These are phyloP conservation scores for Ilyonectria sp. DNA, from an alignment of 2,329 filamentous ascomycete species.

Conservation along the genomic window DNA sequence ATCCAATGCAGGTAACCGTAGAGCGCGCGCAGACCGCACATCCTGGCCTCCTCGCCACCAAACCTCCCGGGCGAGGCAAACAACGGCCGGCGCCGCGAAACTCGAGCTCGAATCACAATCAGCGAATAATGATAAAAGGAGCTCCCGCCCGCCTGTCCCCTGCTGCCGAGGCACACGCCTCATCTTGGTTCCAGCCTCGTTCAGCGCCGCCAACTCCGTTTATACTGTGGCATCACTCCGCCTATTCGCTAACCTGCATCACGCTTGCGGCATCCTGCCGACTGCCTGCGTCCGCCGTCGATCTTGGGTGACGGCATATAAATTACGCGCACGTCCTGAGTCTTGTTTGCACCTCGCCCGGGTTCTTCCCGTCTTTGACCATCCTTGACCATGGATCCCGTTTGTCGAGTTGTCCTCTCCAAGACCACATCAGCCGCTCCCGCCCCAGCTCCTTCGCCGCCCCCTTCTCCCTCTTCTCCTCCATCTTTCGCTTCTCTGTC, in stretches of 20 bases:
- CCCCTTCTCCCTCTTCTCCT: background rate
- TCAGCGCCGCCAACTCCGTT: background rate
- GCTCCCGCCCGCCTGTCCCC: background rate
- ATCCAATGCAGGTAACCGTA: conserved; percentile 28
- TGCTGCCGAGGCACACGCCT: background rate
- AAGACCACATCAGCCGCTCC: background rate
- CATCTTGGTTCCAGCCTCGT: background rate
- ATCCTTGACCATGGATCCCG: conserved; percentile 16
- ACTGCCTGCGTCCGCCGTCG: conserved; percentile 14
- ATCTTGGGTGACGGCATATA: conserved; percentile 24
- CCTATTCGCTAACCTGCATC: conserved; percentile 6
- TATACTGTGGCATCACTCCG: background rate
- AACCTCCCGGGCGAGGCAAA: conserved; percentile 19
- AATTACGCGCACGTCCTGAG: conserved; percentile 5
- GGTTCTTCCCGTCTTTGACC: conserved; percentile 2
- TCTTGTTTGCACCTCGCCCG: conserved; percentile 16
- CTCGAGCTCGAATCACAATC: background rate
- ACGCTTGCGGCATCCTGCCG: conserved; percentile 23
- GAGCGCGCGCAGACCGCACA: conserved; percentile 10
- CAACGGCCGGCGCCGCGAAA: background rate
- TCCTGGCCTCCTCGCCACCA: background rate
- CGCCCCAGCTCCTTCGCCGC: background rate
- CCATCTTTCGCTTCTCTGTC: conserved; percentile 5
- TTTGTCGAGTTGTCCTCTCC: conserved; percentile 11
- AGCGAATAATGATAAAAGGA: background rate